Evolutionary conservation across 1,284 basidiomycete species (phyloP), one percentile per base, ranked within the genome.

Genomic region (Tilletia caries): DNA sequence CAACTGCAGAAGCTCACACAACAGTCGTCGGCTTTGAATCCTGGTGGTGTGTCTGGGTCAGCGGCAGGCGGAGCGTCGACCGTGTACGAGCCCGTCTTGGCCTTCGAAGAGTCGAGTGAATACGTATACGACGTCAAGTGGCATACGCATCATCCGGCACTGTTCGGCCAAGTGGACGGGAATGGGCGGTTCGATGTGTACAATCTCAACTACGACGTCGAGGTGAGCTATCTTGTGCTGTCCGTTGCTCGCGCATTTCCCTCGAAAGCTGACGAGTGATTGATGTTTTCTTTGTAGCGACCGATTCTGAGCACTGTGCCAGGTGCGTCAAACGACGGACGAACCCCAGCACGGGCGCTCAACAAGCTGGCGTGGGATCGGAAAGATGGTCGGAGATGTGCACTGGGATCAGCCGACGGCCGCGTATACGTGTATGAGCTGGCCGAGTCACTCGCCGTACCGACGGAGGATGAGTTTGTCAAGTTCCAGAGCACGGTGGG

Each of bases 101-200:
- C 88, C 0, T 92, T 95, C 0, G 95, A 98, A 77, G 95, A 97
- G 84, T 91, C 92, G 13, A 92, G 93, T 82, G 95, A 98, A 83
- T 98, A 98, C 82, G 93, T 98, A n/a, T 98, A 96, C 84, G 95
- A 98, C 84, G 94, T 94, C 65, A 91, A 90, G 81, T 99, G 96
- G 96, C 95, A 98, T 83, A 93, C 95, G 1, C 86, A 89, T 32
- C 95, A 98, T 83, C 96, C 96, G 3, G 93, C 94, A 0, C 73
- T 96, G 54, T 99, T 98, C 83, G 95, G 91, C 18, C 90, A 89
- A 3, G 96, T 93, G 1, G 95, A 98, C 83, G 96, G 94, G 0
- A 91, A 91, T 1, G 96, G 95, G 41, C 91, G 91, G 80, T 94
- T 99, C 84, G 93, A 98, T 82, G 79, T 99, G 62, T 98, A 94